Conservation (phyloP, 2,329 filamentous ascomycete species). For the Penicillium occitanis region DNA sequence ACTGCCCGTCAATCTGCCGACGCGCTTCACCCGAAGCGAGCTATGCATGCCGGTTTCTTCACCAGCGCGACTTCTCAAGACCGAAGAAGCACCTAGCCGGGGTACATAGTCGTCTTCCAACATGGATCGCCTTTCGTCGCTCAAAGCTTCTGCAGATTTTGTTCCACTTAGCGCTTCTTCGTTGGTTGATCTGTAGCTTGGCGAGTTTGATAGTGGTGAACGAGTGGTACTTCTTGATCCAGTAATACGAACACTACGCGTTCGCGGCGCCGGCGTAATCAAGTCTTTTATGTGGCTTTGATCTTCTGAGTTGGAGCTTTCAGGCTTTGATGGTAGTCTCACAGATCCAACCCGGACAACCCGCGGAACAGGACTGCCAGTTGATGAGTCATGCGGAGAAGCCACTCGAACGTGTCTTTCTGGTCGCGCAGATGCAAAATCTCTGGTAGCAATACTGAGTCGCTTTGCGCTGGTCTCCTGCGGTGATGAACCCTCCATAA, state of each 20-base stretch:
- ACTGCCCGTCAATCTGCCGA: conserved; percentile 71
- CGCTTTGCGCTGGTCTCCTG: conserved; percentile 32
- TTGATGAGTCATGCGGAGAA: conserved; percentile 40
- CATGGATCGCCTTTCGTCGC: conserved; percentile 34
- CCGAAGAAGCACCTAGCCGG: conserved; percentile 38
- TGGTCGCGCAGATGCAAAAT: conserved; percentile 29
- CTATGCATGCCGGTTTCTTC: conserved; percentile 68
- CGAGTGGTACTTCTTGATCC: conserved; percentile 43
- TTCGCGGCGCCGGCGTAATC: conserved; percentile 49
- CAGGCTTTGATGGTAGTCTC: conserved; percentile 32
- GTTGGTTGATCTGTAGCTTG: conserved; percentile 20
- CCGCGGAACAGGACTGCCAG: conserved; percentile 45
- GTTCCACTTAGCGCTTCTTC: conserved; percentile 27
- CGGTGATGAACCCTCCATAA: conserved; percentile 55
- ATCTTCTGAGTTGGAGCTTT: conserved; percentile 31
- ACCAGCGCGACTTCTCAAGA: conserved; percentile 48
- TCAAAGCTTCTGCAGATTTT: conserved; percentile 35
- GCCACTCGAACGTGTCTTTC: conserved; percentile 37
- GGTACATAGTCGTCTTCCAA: conserved; percentile 38
- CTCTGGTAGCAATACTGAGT: conserved; percentile 26
- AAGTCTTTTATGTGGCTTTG: conserved; percentile 36
- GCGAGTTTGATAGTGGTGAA: conserved; percentile 42
- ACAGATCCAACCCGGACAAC: conserved; percentile 41
- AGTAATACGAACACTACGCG: conserved; percentile 45
- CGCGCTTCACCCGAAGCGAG: conserved; percentile 74